Percentiles rank a stretch among this genome's conserved stretches.
phyloP scores from a whole-genome alignment of 306 rosid species.

The Dalbergia cochinchinensis region DNA sequence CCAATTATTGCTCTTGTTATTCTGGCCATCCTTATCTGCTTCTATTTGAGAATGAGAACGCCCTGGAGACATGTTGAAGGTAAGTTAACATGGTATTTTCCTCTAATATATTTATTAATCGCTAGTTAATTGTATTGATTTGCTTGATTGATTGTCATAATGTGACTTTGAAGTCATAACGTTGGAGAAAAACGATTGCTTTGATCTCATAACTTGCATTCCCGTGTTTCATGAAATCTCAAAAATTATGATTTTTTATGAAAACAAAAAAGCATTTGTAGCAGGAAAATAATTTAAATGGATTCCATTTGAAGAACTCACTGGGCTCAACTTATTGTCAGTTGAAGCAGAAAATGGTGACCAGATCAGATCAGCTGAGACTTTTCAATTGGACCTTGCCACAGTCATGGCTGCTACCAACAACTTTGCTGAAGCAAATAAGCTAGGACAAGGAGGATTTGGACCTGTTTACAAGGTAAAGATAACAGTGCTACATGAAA shows the following conservation, averaged over 20 bases:
- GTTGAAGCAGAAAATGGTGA: constrained; percentile 6
- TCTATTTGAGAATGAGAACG: constrained; percentile 50
- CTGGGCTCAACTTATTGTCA: not conserved
- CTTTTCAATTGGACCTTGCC: constrained; percentile 47
- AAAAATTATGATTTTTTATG: not conserved
- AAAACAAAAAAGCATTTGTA: not conserved
- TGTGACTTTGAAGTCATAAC: too few species aligned
- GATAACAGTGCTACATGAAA: not conserved
- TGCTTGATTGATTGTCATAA: not conserved
- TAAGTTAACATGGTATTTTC: constrained; percentile 10
- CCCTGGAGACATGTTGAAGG: constrained; percentile 8
- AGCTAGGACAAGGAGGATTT: constrained; percentile 67
- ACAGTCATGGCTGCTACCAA: constrained; percentile 52
- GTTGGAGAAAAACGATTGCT: not conserved
- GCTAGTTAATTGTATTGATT: too few species aligned
- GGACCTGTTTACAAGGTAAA: constrained; percentile 66
- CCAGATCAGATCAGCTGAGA: constrained; percentile 39
- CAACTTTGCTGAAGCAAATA: constrained; percentile 56
- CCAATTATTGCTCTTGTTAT: constrained; percentile 31
- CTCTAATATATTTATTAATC: too few species aligned
- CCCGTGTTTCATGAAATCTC: not conserved
- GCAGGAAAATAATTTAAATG: not conserved
- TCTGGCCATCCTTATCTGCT: constrained; percentile 36
- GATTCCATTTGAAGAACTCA: not conserved
- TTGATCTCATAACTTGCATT: not conserved